A percentile compares a stretch with the other conserved stretches of the same genome.
Conservation (phyloP, 305 asterid species). For the Rubia balearica region DNA sequence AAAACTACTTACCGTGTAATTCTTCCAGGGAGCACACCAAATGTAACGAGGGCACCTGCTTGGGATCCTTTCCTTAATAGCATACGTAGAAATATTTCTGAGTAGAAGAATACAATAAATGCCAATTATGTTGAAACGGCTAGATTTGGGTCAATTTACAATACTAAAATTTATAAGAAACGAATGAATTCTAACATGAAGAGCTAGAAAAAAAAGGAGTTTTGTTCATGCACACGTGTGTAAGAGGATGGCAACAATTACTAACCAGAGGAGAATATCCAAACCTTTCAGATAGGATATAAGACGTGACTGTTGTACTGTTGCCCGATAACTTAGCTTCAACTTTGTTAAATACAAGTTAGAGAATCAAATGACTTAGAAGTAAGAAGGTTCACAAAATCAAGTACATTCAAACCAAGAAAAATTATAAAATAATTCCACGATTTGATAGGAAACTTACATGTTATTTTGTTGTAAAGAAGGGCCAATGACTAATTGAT, state of each 20-base stretch:
- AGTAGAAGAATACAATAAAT: slow-evolving; percentile 10
- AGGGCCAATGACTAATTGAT: slow-evolving; percentile 57
- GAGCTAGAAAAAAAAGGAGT: not conserved
- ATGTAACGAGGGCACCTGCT: too few relatives aligned
- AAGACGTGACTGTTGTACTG: slow-evolving; percentile 47
- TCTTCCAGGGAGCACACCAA: too few relatives aligned
- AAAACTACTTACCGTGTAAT: not conserved
- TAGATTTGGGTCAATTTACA: not conserved
- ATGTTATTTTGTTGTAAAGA: slow-evolving; percentile 39
- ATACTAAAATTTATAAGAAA: not conserved
- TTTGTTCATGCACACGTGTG: not conserved
- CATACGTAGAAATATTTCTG: too few relatives aligned
- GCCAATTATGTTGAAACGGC: not conserved
- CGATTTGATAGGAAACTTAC: slow-evolving; percentile 35
- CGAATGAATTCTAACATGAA: too few relatives aligned
- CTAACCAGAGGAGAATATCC: slow-evolving; percentile 16
- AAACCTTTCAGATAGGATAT: slow-evolving; percentile 68
- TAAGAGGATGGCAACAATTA: slow-evolving; percentile 3
- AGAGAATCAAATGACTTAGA: not conserved
- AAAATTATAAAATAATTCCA: not conserved
- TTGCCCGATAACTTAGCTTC: slow-evolving; percentile 54
- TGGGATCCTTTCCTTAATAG: too few relatives aligned
- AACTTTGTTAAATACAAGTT: slow-evolving; percentile 33
- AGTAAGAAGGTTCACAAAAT: not conserved
- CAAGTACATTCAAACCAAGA: not conserved